phyloP scores from a whole-genome alignment of 2,329 filamentous ascomycete species.

The Aureobasidium sp. region DNA sequence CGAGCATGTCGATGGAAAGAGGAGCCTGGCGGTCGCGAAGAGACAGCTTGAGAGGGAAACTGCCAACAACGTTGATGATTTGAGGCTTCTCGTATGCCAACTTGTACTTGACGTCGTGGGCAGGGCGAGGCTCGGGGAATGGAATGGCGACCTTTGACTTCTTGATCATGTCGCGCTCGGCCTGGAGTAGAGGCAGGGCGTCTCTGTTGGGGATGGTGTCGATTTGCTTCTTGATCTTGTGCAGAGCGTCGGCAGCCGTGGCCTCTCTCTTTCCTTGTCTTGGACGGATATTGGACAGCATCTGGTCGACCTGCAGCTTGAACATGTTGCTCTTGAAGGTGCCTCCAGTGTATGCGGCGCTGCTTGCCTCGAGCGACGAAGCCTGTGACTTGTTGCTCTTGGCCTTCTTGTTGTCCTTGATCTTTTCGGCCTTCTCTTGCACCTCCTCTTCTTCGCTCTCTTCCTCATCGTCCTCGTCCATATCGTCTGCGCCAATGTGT shows the following conservation, averaged over 20 bases:
- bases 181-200: conserved; percentile 52
- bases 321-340: conserved; percentile 60
- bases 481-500: conserved; percentile 14
- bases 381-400: conserved; percentile 14
- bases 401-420: conserved; percentile 7
- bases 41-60: conserved; percentile 71
- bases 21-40: conserved; percentile 48
- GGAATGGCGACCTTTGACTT: conserved; percentile 64
- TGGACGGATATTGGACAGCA: conserved; percentile 49
- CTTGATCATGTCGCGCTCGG: conserved; percentile 58
- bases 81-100: conserved; percentile 67
- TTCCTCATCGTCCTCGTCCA: background rate
- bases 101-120: conserved; percentile 71
- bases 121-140: conserved; percentile 72
- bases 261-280: conserved; percentile 50
- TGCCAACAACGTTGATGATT: conserved; percentile 80
- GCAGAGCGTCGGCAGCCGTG: conserved; percentile 46
- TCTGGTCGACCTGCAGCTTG: conserved; percentile 58
- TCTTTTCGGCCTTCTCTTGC: background rate
- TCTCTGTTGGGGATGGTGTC: conserved; percentile 47
- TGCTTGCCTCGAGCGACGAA: conserved; percentile 15
- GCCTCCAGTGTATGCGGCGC: conserved; percentile 41
- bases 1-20: conserved; percentile 69
- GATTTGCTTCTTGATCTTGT: conserved; percentile 48
- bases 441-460: conserved; percentile 5